Percentiles rank a stretch among this genome's conserved stretches.
phyloP scores from a whole-genome alignment of 306 rosid genomes.

The Ochetophila trinervis region DNA sequence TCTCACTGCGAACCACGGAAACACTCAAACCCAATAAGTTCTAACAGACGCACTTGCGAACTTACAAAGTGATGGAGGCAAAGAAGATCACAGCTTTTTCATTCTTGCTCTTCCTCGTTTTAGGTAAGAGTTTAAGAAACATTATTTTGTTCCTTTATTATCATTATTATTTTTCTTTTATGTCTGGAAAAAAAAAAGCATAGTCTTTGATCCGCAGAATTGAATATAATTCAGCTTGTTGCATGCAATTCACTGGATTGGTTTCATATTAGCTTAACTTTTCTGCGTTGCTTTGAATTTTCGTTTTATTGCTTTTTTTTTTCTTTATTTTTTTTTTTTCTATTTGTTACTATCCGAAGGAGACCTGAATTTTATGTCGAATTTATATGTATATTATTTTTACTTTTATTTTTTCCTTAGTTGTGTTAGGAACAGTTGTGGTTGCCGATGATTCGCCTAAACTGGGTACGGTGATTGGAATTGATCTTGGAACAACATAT shows the following conservation, averaged over 20 bases:
- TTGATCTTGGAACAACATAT: constrained; percentile 23
- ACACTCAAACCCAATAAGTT: too few relatives aligned
- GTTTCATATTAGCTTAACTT: too few relatives aligned
- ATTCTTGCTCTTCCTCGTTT: constrained; percentile 33
- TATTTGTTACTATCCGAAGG: neutral
- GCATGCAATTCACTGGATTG: too few relatives aligned
- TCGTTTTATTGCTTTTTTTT: too few relatives aligned
- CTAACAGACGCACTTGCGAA: neutral
- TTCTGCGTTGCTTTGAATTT: too few relatives aligned
- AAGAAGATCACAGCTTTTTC: constrained; percentile 25
- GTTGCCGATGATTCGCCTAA: neutral
- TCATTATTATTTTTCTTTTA: too few relatives aligned
- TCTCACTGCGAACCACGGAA: neutral
- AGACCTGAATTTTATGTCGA: neutral
- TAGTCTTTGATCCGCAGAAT: too few relatives aligned
- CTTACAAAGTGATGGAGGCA: neutral
- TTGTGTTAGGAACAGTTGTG: neutral
- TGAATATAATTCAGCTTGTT: too few relatives aligned
- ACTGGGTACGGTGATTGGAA: constrained; percentile 22
- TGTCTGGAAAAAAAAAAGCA: too few relatives aligned
- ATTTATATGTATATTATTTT: neutral
- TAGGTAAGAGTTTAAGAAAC: too few relatives aligned
- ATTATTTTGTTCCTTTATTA: too few relatives aligned
- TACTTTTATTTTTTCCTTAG: neutral
- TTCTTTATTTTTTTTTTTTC: too few relatives aligned